Evolutionary conservation across 73 alveolate genomes (phyloP).

Genomic region (Stentor roeselii): DNA sequence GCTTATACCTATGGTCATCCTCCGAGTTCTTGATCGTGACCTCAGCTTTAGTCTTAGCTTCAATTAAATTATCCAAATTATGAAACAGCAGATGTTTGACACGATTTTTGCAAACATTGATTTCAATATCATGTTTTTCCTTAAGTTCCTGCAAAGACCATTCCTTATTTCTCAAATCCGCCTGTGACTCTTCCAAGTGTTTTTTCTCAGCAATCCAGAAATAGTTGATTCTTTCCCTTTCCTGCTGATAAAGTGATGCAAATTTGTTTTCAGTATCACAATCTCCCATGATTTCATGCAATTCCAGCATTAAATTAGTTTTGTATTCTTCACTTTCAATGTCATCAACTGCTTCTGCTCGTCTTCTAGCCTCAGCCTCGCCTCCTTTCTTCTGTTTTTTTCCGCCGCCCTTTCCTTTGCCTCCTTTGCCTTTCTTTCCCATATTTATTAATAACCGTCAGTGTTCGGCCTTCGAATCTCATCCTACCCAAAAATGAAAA

Average conservation of each 20-base stretch:
- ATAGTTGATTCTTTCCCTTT: slow-evolving; percentile 94
- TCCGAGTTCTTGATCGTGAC: slow-evolving; percentile 90
- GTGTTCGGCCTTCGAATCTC: too few relatives aligned
- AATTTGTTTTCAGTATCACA: slow-evolving; percentile 84
- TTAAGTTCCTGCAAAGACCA: slow-evolving; percentile 89
- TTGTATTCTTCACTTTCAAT: slow-evolving; percentile 80
- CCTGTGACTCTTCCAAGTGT: slow-evolving; percentile 91
- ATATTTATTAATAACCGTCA: too few relatives aligned
- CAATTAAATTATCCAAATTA: slow-evolving; percentile 91
- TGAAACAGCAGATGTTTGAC: slow-evolving; percentile 91
- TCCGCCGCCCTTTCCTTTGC: slow-evolving; percentile 25
- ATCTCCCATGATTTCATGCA: slow-evolving; percentile 58
- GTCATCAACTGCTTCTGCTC: slow-evolving; percentile 77
- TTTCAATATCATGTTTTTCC: slow-evolving; percentile 92
- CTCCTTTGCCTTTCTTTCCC: slow-evolving; percentile 20
- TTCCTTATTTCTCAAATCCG: slow-evolving; percentile 92
- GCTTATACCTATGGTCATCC: slow-evolving; percentile 93
- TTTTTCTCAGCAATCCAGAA: slow-evolving; percentile 96
- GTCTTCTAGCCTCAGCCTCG: slow-evolving; percentile 73
- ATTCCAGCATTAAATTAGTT: slow-evolving; percentile 56
- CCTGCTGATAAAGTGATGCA: slow-evolving; percentile 90
- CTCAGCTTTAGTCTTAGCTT: slow-evolving; percentile 89
- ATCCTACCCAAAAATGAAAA: too few relatives aligned
- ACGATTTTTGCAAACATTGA: slow-evolving; percentile 92
- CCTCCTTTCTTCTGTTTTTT: slow-evolving; percentile 33